These are phyloP conservation scores for Solanum aculeatissimum DNA, from an alignment of 305 asterid species.

Conservation along the genomic window DNA sequence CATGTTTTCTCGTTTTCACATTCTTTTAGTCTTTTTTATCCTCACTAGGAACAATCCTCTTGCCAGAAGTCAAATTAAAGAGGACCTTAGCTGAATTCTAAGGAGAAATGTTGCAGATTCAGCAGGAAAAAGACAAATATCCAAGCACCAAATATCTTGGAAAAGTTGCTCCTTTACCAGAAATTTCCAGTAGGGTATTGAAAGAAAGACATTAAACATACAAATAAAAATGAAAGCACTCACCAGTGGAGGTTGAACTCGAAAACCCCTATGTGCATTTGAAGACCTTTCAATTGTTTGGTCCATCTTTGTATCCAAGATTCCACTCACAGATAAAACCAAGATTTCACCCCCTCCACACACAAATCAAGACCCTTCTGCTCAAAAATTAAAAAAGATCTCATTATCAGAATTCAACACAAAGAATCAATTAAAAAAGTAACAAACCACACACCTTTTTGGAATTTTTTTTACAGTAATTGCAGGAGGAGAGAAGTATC, in stretches of 20 bases:
- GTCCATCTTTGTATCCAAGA: conserved; percentile 32
- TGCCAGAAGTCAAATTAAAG: not conserved
- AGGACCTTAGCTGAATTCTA: not conserved
- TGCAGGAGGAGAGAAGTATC: not conserved
- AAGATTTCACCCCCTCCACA: not conserved
- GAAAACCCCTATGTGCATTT: conserved; percentile 20
- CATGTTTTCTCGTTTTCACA: not conserved
- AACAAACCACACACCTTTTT: not conserved
- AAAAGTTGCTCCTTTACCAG: conserved; percentile 18
- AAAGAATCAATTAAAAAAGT: not conserved
- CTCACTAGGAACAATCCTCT: not conserved
- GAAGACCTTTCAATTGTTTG: conserved; percentile 33
- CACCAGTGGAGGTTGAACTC: conserved; percentile 54
- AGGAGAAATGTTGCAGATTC: not conserved
- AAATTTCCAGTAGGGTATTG: conserved; percentile 14
- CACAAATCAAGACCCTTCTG: conserved; percentile 36
- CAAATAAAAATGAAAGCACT: conserved; percentile 11
- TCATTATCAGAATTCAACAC: not conserved
- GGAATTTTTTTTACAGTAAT: not conserved
- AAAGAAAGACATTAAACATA: conserved; percentile 4
- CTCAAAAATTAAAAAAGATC: not conserved
- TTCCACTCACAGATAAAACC: conserved; percentile 11
- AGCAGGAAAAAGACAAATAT: not conserved
- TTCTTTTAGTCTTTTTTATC: not conserved
- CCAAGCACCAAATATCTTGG: not conserved